Evolutionary conservation across 2,329 filamentous ascomycete genomes (phyloP), one percentile per base, ranked within the genome.

Genomic region (Hypocreales sp.): DNA sequence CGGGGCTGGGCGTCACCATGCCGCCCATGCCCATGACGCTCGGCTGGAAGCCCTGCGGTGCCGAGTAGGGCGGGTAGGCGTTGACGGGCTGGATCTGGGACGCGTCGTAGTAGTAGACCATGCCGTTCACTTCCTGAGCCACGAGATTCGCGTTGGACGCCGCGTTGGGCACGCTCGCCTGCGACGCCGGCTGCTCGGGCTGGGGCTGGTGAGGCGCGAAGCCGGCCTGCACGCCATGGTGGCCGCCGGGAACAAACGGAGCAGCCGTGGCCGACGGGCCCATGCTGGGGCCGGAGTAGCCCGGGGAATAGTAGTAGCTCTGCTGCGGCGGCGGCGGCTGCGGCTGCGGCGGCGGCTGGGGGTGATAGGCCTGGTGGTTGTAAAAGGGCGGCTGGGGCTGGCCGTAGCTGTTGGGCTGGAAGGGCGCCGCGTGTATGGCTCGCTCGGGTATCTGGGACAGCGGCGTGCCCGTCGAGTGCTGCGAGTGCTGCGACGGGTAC

Each of bases 71-170:
- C 17, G 59, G 55, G 36, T 67, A 70, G 13, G 48, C 41, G 26
- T 56, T 47, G 36, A 69, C 57, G 1, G 66, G 56, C 15, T 70
- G 59, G 25, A 86, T 58, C 45, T 84, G 77, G n/a, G 74, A 66
- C 7, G 81, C 67, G 45, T 92, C 80, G 42, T 84, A 86, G 48
- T 93, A 98, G 51, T 92, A 95, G 1, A 93, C 84, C 68, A 92
- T 95, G 35, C 90, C 90, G 40, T 93, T 92, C 36, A 77, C 75
- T 56, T 95, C 87, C 50, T 94, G 86, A 0, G 83, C 82, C 25
- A 78, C 67, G 22, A 72, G 49, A 36, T 60, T 67, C 12, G 59
- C 43, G 17, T 46, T 43, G 17, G 39, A 24, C n/a, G 40, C 28
- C 5, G 44, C 31, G 8, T 35, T 32, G 22, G 42, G 43, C n/a